A percentile compares a stretch with the other conserved stretches of the same genome.
Evolutionary conservation across 1,284 basidiomycete species (phyloP).

Genomic region (Sanghuangporus baumii): DNA sequence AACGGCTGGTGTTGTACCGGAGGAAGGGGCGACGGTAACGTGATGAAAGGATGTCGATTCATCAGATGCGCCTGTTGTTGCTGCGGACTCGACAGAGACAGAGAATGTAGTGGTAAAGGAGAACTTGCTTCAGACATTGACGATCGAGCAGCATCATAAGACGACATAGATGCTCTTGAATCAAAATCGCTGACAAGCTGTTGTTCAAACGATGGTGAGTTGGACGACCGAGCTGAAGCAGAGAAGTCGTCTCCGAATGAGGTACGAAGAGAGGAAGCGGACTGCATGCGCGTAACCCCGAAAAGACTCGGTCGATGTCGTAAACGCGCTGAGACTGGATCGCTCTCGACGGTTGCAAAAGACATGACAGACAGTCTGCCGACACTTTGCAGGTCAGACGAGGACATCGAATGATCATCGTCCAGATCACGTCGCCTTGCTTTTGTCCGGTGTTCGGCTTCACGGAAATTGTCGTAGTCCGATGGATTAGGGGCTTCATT

Average conservation of each 20-base stretch:
- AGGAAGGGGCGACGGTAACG: constrained; percentile 38
- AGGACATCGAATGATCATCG: constrained; percentile 87
- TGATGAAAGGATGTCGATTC: constrained; percentile 27
- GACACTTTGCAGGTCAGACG: constrained; percentile 74
- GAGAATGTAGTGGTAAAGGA: constrained; percentile 64
- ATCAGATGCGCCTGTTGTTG: constrained; percentile 21
- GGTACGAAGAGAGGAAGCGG: constrained; percentile 65
- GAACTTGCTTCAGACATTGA: constrained; percentile 61
- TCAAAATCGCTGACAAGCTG: constrained; percentile 77
- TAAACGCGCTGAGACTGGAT: constrained; percentile 71
- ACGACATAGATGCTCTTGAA: constrained; percentile 57
- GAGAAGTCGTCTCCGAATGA: constrained; percentile 68
- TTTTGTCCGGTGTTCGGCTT: constrained; percentile 62
- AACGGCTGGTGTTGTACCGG: constrained; percentile 50
- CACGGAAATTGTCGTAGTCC: constrained; percentile 38
- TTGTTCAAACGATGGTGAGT: constrained; percentile 76
- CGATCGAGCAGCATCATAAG: constrained; percentile 38
- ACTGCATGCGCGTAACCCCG: constrained; percentile 67
- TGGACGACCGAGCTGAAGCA: constrained; percentile 70
- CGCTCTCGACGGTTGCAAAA: constrained; percentile 74
- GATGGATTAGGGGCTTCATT: constrained; percentile 14
- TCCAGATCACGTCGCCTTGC: constrained; percentile 78
- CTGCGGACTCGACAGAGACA: constrained; percentile 53
- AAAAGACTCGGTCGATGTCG: constrained; percentile 55
- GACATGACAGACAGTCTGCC: constrained; percentile 68